A percentile compares a stretch with the other conserved stretches of the same genome.
These are phyloP conservation scores for Colletotrichum limetticola DNA, from an alignment of 2,329 filamentous ascomycete species.

Conservation along the genomic window DNA sequence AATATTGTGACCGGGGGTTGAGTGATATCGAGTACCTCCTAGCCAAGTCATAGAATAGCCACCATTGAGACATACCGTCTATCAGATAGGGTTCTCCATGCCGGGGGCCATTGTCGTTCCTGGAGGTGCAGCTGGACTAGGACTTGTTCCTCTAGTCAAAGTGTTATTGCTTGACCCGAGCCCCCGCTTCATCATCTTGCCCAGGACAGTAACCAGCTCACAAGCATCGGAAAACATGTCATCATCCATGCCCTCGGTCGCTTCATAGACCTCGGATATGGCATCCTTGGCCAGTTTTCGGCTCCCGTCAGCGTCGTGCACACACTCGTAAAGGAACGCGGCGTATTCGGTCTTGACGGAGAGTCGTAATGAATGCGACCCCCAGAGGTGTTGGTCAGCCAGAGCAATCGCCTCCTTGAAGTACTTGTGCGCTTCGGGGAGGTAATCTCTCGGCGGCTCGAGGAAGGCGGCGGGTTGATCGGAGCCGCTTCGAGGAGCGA, in stretches of 20 bases:
- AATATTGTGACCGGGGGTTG: not conserved
- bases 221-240: slow-evolving; percentile 95
- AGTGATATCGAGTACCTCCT: not conserved
- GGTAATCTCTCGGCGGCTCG: slow-evolving; percentile 81
- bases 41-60: not conserved
- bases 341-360: slow-evolving; percentile 93
- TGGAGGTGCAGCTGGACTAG: slow-evolving; percentile 40
- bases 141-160: slow-evolving; percentile 45
- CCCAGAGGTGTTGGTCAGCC: slow-evolving; percentile 81
- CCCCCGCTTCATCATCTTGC: slow-evolving; percentile 88
- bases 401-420: slow-evolving; percentile 82
- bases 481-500: slow-evolving; percentile 51
- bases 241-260: slow-evolving; percentile 92
- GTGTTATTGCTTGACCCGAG: slow-evolving; percentile 52
- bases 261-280: slow-evolving; percentile 91
- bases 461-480: slow-evolving; percentile 67
- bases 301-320: slow-evolving; percentile 82
- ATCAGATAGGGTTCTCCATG: slow-evolving; percentile 58
- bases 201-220: slow-evolving; percentile 85
- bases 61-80: not conserved
- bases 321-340: slow-evolving; percentile 93
- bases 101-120: slow-evolving; percentile 41
- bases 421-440: slow-evolving; percentile 81
- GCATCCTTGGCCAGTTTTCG: slow-evolving; percentile 82
- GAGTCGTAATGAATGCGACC: slow-evolving; percentile 88